Base-by-base conservation (phyloP, 2,329 filamentous ascomycete species). In the Ophiocordyceps camponoti-leonardi region DNA sequence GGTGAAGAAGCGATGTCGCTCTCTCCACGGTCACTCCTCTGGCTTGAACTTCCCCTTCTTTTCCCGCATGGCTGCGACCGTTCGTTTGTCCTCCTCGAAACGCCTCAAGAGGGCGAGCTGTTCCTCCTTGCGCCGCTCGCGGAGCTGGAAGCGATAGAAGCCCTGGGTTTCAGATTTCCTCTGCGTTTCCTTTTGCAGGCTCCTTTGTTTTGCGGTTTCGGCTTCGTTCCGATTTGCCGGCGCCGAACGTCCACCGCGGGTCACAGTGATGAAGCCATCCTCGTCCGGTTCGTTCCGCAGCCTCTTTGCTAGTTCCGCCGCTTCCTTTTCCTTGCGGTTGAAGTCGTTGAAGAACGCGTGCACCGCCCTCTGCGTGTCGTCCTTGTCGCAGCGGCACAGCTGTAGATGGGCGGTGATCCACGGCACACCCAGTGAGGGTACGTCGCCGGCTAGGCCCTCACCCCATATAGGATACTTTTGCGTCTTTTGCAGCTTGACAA, bases 231-330 rank as follows among this genome's bases (percentile, higher is more conserved):
- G 72, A 46, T 80, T 75, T 2, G 84, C 87, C 1, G 85, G 79
- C n/a, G 81, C 83, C 7, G 72, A 72, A 47, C 81, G 70, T 37
- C 84, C 83, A 23, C 87, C 87, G 46, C 84, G 75, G 1, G 81
- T 83, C 22, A 98, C 92, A 4, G 88, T 96, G 43, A 96, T 75
- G 60, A 98, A 98, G 2, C 92, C 92, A 61, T 98, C 92, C 57
- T 86, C 88, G 61, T 98, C 92, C 0, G 90, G 86, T 55, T 86
- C 80, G 53, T 83, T 81, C 49, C 85, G 78, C 49, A 81, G 67
- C 46, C 74, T 67, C 64, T 76, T 79, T 58, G 65, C 82, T 58
- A 68, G 72, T 65, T 67, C 79, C 51, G 57, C 72, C 53, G 69
- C 80, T 62, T 69, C 81, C 64, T 61, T 77, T 69, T 74, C 83